Percentiles rank a stretch among this genome's conserved stretches.
Conservation (phyloP, 371 early-diverging fungal genomes). For the Dichotomocladium elegans region DNA sequence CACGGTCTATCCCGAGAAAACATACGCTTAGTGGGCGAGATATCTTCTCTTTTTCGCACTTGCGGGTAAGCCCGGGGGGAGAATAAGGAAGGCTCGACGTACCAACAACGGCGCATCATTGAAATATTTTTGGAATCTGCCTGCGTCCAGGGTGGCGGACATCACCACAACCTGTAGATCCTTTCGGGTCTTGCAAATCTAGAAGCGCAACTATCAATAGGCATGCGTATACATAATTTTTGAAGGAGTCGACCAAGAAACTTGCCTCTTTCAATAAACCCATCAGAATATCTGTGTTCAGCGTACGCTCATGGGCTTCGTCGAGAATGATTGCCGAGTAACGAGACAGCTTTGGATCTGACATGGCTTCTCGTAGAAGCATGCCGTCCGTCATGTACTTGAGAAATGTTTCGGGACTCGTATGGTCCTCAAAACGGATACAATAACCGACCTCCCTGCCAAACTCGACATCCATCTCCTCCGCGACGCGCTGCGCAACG, state of each 20-base stretch:
- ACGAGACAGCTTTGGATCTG: constrained; percentile 78
- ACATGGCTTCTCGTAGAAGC: constrained; percentile 96
- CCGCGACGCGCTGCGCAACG: constrained; percentile 95
- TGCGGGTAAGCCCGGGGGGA: too few species aligned
- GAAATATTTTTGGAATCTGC: constrained; percentile 86
- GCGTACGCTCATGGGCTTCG: constrained; percentile 98
- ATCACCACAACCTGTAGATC: constrained; percentile 87
- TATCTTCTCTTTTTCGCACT: neutral
- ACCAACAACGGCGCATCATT: constrained; percentile 64
- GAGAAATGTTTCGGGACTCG: constrained; percentile 76
- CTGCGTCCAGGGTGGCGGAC: constrained; percentile 91
- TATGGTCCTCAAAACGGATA: constrained; percentile 96
- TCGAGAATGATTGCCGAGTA: constrained; percentile 95
- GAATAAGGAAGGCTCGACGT: too few species aligned
- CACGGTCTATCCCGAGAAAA: constrained; percentile 42
- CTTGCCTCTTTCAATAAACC: constrained; percentile 83
- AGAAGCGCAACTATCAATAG: constrained; percentile 2
- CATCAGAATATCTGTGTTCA: constrained; percentile 97
- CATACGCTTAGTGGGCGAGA: neutral
- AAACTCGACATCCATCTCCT: constrained; percentile 86
- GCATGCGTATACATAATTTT: neutral
- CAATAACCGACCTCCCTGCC: constrained; percentile 95
- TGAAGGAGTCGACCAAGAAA: neutral
- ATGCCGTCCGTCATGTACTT: constrained; percentile 99
- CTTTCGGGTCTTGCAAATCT: constrained; percentile 49